phyloP scores from a whole-genome alignment of 495 filamentous ascomycete species.

The Clavariopsis aquatica region DNA sequence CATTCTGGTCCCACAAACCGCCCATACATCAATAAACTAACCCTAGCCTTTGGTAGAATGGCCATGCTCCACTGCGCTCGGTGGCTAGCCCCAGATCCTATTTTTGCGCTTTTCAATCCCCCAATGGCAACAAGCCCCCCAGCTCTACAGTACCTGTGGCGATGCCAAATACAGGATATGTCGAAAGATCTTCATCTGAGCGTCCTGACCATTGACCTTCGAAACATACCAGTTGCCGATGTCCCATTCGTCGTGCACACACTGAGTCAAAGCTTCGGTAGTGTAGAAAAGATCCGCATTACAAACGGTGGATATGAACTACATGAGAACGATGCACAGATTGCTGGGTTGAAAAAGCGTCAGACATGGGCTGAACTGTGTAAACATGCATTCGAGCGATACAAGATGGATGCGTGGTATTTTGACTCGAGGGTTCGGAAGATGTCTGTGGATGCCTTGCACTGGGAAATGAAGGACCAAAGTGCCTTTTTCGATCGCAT shows the following conservation, averaged over 20 bases:
- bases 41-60: conserved; percentile 6
- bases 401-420: background rate
- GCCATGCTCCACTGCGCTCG: conserved; percentile 15
- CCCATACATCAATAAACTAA: conserved; percentile 5
- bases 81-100: conserved; percentile 20
- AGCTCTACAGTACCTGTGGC: conserved; percentile 23
- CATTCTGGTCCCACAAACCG: conserved; percentile 15
- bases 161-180: conserved; percentile 24
- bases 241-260: conserved; percentile 17
- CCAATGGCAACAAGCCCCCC: background rate
- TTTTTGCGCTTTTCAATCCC: conserved; percentile 22
- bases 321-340: background rate
- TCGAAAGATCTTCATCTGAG: conserved; percentile 16
- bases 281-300: conserved; percentile 6
- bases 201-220: conserved; percentile 17
- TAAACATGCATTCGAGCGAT: background rate
- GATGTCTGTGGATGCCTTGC: background rate
- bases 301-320: background rate
- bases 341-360: background rate
- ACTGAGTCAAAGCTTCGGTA: conserved; percentile 4
- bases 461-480: background rate
- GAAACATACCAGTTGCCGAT: background rate
- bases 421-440: background rate
- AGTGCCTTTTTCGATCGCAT: conserved; percentile 7
- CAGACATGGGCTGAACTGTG: conserved; percentile 17